Evolutionary conservation across 2,329 filamentous ascomycete genomes (phyloP).

Genomic region (Aureobasidium sp.): DNA sequence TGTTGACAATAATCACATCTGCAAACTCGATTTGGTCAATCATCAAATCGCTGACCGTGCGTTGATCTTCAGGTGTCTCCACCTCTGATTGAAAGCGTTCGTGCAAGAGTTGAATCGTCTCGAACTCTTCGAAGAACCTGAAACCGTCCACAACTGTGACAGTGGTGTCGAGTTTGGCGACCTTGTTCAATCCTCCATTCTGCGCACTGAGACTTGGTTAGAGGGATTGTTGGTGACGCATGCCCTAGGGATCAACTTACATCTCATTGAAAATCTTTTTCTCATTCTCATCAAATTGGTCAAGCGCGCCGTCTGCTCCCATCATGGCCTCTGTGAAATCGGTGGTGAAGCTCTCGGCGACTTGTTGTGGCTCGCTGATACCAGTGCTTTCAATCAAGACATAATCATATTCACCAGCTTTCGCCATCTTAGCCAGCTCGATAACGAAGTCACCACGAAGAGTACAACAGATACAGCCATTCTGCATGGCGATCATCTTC

Average conservation of each 20-base stretch:
- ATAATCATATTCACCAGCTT: constrained; percentile 60
- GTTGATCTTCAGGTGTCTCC: constrained; percentile 60
- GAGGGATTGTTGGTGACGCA: too few relatives aligned
- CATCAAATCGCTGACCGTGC: constrained; percentile 68
- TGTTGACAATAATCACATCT: constrained; percentile 66
- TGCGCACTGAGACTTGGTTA: constrained; percentile 34
- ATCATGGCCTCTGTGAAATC: constrained; percentile 37
- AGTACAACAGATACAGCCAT: constrained; percentile 69
- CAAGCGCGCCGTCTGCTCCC: constrained; percentile 25
- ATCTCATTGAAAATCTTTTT: constrained; percentile 41
- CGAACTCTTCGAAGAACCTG: constrained; percentile 65
- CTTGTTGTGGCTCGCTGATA: constrained; percentile 66
- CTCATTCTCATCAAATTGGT: constrained; percentile 37
- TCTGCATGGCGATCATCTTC: constrained; percentile 30
- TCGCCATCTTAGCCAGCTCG: constrained; percentile 59
- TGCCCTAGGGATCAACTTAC: constrained; percentile 32
- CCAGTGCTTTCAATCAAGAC: constrained; percentile 65
- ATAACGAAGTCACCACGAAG: constrained; percentile 63
- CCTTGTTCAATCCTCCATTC: constrained; percentile 57
- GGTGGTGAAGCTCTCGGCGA: constrained; percentile 66
- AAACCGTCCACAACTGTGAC: constrained; percentile 69
- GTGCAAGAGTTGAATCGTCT: constrained; percentile 61
- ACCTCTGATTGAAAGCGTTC: constrained; percentile 54
- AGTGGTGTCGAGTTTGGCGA: constrained; percentile 62
- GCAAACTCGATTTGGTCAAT: constrained; percentile 74